Conservation (phyloP, 1,139 yeast genomes). For the Protomyces arabidopsidicola region DNA sequence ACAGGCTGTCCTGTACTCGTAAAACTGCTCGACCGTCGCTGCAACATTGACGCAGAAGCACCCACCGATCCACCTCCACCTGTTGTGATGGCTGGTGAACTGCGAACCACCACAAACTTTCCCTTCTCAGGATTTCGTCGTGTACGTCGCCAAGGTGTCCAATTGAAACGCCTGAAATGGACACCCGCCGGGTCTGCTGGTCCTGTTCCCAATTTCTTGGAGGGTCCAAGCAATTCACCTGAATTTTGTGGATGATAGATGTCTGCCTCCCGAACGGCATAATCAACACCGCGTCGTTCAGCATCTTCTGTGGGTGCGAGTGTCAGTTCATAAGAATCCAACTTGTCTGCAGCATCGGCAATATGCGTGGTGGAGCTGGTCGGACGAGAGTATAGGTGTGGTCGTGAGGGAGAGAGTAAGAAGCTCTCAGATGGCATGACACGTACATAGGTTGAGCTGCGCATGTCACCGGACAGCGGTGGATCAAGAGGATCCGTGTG, state of each 20-base stretch:
- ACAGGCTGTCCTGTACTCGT: not conserved
- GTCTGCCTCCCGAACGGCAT: constrained; percentile 42
- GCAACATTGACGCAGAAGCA: not conserved
- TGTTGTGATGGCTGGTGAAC: constrained; percentile 29
- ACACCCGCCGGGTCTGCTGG: constrained; percentile 36
- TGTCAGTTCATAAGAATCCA: constrained; percentile 16
- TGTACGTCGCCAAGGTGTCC: constrained; percentile 30
- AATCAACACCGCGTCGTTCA: constrained; percentile 35
- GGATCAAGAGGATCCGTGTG: not conserved
- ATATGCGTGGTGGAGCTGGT: not conserved
- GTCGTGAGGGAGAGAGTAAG: not conserved
- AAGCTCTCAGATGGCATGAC: not conserved
- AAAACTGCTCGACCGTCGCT: not conserved
- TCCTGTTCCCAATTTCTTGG: constrained; percentile 34
- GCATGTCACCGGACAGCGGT: not conserved
- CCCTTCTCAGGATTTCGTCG: constrained; percentile 29
- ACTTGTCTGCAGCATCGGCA: not conserved
- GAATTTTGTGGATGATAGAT: constrained; percentile 34
- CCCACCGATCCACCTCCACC: not conserved
- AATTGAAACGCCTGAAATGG: constrained; percentile 29
- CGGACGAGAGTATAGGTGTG: constrained; percentile 7
- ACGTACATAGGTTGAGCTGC: not conserved
- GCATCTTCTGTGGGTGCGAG: constrained; percentile 22
- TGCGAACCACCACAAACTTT: constrained; percentile 34
- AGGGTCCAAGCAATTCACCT: constrained; percentile 11